phyloP scores from a whole-genome alignment of 345 rosid genomes.

The Stellera chamaejasme region DNA sequence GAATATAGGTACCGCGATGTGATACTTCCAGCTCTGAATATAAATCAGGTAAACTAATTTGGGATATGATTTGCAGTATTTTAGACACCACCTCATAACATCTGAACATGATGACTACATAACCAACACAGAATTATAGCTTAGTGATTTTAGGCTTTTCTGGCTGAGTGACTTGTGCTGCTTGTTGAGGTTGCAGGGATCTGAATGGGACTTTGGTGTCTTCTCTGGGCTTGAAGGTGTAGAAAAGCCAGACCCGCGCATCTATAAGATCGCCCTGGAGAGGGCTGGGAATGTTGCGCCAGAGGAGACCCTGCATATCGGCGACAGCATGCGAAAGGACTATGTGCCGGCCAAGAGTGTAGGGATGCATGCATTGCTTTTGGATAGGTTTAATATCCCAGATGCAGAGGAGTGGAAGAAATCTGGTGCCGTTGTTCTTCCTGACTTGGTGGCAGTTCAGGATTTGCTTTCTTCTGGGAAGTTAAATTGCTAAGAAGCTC shows the following conservation, averaged over 20 bases:
- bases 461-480: conserved; percentile 46
- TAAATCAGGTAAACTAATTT: conserved; percentile 47
- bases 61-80: background rate
- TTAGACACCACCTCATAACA: background rate
- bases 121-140: background rate
- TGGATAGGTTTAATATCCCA: conserved; percentile 84
- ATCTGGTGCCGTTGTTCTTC: conserved; percentile 75
- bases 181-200: conserved; percentile 32
- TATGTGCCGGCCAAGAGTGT: conserved; percentile 71
- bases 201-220: conserved; percentile 96
- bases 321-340: conserved; percentile 93
- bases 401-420: conserved; percentile 77
- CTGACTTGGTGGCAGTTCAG: conserved; percentile 64
- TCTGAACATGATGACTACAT: too few species aligned
- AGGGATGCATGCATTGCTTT: conserved; percentile 82
- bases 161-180: background rate
- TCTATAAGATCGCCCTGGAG: conserved; percentile 62
- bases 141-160: background rate
- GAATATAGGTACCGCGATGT: conserved; percentile 86
- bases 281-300: conserved; percentile 76
- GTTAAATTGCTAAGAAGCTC: conserved; percentile 15
- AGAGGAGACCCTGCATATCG: conserved; percentile 65
- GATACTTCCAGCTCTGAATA: conserved; percentile 80
- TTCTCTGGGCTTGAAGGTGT: conserved; percentile 90
- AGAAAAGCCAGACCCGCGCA: conserved; percentile 85